Evolutionary conservation across 257 asterid genomes (phyloP), one percentile per base, ranked within the genome.

Genomic region (Capsicum rhomboideum): DNA sequence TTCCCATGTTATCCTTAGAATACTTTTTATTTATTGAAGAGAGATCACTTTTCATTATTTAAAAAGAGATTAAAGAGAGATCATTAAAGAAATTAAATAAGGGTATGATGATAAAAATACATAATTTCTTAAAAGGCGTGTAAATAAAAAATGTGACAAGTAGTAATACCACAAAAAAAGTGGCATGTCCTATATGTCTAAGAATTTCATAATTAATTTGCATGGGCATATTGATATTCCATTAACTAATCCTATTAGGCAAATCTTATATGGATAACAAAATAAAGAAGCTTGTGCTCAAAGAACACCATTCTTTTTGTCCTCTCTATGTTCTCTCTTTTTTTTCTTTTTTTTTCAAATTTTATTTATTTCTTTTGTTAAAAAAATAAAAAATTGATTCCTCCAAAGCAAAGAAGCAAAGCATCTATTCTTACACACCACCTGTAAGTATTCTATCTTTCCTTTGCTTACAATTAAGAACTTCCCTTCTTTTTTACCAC

Each of bases 401-500:
- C 82, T 55, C 55, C 66, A 83, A 84, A 75, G 86, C 52, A 82
- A 87, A 86, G 90, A 96, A 93, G 97, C 95, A 94, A 94, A 90
- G 98, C 91, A 93, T 94, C 92, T 88, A 87, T 84, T 85, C 85
- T 88, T 89, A 89, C 75, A 85, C 84, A 72, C 85, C 79, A 83
- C 84, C 91, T 88, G 93, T 84, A 91, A 87, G 93, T 84, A 89
- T 90, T 86, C 90, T 89, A 83, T 61, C 90, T 88, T 93, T 89
- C 77, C 98, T 96, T 93, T 88, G 97, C 98, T 94, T 96, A n/a
- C 97, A 94, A 90, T 91, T 85, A 84, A 92, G 78, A 90, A 85
- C 86, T 89, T 82, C 8, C 89, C 78, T 85, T 87, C 85, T 83
- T 92, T 50, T 82, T 59, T 81, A 84, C 79, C 40, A 77, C 86